Conservation (phyloP, 768 basidiomycete species). For the Termitomyces sp. region DNA sequence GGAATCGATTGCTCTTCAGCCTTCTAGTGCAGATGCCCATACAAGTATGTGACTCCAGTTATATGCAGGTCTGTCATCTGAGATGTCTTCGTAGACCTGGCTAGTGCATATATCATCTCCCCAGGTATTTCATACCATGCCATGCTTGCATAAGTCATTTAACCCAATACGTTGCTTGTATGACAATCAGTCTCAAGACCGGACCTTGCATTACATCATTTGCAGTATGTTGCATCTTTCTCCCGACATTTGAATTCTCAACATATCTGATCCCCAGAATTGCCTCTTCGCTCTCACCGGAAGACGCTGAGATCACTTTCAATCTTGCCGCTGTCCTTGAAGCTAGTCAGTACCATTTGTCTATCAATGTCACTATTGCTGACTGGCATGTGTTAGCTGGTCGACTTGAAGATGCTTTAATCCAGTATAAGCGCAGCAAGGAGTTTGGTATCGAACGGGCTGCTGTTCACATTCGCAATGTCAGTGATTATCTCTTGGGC, state of each 20-base stretch:
- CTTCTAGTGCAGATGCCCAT: slow-evolving; percentile 81
- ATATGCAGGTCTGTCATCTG: slow-evolving; percentile 12
- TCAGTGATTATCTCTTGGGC: slow-evolving; percentile 25
- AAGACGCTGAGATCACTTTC: slow-evolving; percentile 89
- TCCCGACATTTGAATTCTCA: slow-evolving; percentile 23
- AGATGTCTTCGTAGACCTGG: slow-evolving; percentile 53
- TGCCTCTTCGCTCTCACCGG: slow-evolving; percentile 77
- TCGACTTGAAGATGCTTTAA: slow-evolving; percentile 72
- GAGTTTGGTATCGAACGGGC: slow-evolving; percentile 79
- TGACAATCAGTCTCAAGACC: slow-evolving; percentile 56
- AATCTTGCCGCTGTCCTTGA: slow-evolving; percentile 89
- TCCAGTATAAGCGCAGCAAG: slow-evolving; percentile 76
- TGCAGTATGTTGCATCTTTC: slow-evolving; percentile 47
- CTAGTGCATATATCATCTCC: slow-evolving; percentile 86
- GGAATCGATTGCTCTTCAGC: slow-evolving; percentile 75
- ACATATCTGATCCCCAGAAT: slow-evolving; percentile 47
- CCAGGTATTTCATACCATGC: slow-evolving; percentile 23
- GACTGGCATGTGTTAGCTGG: slow-evolving; percentile 47
- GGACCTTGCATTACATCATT: slow-evolving; percentile 82
- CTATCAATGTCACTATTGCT: slow-evolving; percentile 16
- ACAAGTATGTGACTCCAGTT: slow-evolving; percentile 55
- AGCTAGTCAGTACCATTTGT: slow-evolving; percentile 56
- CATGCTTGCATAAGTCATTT: slow-evolving; percentile 5
- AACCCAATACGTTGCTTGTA: background rate
- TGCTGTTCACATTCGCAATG: slow-evolving; percentile 78